Evolutionary conservation across 164 flowering plant species (phyloP).

Genomic region (Paratinospora sagittata): DNA sequence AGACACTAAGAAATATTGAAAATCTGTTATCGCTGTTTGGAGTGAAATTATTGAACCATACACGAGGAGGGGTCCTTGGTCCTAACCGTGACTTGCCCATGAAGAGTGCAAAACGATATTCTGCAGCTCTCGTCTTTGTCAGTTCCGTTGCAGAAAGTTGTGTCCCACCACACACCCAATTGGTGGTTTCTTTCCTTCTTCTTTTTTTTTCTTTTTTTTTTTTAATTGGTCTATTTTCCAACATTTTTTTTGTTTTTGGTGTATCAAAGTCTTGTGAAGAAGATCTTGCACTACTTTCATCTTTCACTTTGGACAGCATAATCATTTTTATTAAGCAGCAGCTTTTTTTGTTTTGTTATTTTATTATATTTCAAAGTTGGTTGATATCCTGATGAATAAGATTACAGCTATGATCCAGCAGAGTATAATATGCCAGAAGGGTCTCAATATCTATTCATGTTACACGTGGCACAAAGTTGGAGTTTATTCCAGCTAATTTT

Average conservation of each 20-base stretch:
- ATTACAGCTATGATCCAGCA: constrained; percentile 2
- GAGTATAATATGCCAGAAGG: not conserved
- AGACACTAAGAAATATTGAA: not conserved
- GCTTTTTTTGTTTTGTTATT: no score
- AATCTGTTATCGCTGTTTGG: not conserved
- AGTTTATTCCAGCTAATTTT: no score
- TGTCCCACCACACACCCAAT: not conserved
- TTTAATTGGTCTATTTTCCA: not conserved
- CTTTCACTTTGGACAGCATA: not conserved
- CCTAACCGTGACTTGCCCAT: not conserved
- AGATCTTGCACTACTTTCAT: not conserved
- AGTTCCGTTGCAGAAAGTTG: not conserved
- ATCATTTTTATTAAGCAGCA: not conserved
- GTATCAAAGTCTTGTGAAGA: not conserved
- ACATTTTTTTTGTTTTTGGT: not conserved
- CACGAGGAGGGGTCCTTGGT: constrained; percentile 1
- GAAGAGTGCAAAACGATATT: not conserved
- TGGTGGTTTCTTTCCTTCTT: no score
- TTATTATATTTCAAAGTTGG: no score
- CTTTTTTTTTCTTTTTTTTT: not conserved
- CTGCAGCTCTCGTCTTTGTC: not conserved
- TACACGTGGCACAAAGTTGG: not conserved
- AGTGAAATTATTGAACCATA: not conserved
- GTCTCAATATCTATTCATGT: not conserved
- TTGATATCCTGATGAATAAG: not conserved